Evolutionary conservation across 2,329 filamentous ascomycete species (phyloP).

Genomic region (Fusarium gaditjirri): DNA sequence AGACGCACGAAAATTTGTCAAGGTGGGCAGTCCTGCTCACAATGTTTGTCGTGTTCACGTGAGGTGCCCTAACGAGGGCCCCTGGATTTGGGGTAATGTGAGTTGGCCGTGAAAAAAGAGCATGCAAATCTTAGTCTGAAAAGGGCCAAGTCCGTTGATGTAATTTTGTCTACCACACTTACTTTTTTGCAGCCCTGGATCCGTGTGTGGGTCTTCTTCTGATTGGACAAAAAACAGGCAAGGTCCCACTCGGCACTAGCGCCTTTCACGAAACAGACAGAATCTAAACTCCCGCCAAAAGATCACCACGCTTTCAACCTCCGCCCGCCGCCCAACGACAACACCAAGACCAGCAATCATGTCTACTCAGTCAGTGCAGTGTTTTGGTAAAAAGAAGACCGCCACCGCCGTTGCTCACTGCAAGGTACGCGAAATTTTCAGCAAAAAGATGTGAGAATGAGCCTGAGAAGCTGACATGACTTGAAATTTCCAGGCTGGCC

Average conservation of each 20-base stretch:
- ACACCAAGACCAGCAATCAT: constrained; percentile 65
- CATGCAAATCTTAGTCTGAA: neutral
- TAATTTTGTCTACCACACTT: neutral
- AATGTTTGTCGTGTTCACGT: constrained; percentile 1
- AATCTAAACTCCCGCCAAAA: constrained; percentile 18
- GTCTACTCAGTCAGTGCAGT: constrained; percentile 87
- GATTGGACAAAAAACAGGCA: neutral
- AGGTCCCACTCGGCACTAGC: neutral
- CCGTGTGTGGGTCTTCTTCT: neutral
- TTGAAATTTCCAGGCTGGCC: constrained; percentile 51
- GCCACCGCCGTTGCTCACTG: constrained; percentile 91
- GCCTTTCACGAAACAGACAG: constrained; percentile 6
- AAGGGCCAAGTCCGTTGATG: neutral
- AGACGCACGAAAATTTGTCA: constrained; percentile 15
- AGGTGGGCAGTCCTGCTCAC: neutral
- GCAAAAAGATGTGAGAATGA: neutral
- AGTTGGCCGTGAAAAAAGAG: neutral
- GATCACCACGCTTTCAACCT: constrained; percentile 12
- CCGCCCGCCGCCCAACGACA: constrained; percentile 11
- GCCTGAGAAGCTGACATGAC: constrained; percentile 45
- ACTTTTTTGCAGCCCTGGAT: neutral
- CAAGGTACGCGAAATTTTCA: constrained; percentile 70
- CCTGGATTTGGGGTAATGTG: neutral
- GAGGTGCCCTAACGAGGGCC: constrained; percentile 8
- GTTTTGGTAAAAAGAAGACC: constrained; percentile 99